Percentiles rank a stretch among this genome's conserved stretches.
phyloP scores from a whole-genome alignment of 225 moss, liverwort and hornwort species.

The Sphagnum tenellum region DNA sequence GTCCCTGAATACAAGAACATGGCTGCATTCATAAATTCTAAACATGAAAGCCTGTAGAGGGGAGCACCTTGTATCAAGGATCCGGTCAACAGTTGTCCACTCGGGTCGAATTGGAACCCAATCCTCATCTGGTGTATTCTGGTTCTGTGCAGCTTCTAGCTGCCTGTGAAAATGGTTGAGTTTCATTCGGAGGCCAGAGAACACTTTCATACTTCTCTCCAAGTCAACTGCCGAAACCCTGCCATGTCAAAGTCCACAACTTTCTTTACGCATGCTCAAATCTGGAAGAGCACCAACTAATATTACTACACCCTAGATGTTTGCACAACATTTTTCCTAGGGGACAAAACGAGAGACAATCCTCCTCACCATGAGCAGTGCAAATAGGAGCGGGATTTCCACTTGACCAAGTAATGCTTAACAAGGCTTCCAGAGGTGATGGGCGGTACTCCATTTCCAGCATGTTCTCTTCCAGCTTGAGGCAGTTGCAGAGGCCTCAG shows the following conservation, averaged over 20 bases:
- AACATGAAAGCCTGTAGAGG: no score
- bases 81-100: slow-evolving; percentile 97
- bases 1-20: no score
- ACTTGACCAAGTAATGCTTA: slow-evolving; percentile 96
- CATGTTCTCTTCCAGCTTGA: slow-evolving; percentile 12
- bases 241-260: slow-evolving; percentile 2
- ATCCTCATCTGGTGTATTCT: slow-evolving; percentile 88
- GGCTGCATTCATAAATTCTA: no score
- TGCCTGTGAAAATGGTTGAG: slow-evolving; percentile 81
- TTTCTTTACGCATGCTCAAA: no score
- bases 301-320: no score
- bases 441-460: no score
- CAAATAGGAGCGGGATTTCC: slow-evolving; percentile 87
- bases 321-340: neutral
- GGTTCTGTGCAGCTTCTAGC: slow-evolving; percentile 68
- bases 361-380: slow-evolving; percentile 86
- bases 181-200: slow-evolving; percentile 87
- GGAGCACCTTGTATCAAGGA: slow-evolving; percentile 73
- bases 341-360: no score
- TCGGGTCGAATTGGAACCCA: slow-evolving; percentile 88
- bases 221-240: slow-evolving; percentile 88
- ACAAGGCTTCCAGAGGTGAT: slow-evolving; percentile 63
- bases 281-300: no score
- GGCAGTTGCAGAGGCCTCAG: slow-evolving; percentile 62
- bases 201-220: slow-evolving; percentile 93